A percentile compares a stretch with the other conserved stretches of the same genome.
phyloP scores from a whole-genome alignment of 1,284 basidiomycete species.

The Irpex sp. region DNA sequence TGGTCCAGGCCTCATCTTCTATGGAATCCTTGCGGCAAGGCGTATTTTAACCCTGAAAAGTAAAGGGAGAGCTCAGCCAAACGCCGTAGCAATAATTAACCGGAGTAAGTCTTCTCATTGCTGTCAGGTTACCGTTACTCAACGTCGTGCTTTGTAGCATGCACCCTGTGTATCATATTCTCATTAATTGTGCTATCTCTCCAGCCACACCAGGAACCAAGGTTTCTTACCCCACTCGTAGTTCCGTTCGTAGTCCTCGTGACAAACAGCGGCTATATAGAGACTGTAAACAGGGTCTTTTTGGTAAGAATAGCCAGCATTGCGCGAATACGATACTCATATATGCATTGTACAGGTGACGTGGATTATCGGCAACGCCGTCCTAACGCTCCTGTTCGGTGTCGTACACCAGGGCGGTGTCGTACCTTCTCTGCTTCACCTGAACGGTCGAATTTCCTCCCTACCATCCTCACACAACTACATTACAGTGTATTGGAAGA shows the following conservation, averaged over 20 bases:
- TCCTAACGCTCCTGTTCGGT: constrained; percentile 31
- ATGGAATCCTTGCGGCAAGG: constrained; percentile 18
- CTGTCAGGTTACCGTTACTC: not conserved
- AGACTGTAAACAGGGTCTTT: constrained; percentile 27
- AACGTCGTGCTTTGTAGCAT: constrained; percentile 18
- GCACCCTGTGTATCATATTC: constrained; percentile 26
- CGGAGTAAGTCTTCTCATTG: not conserved
- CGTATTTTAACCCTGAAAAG: not conserved
- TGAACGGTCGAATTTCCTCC: constrained; percentile 24
- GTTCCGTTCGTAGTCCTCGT: constrained; percentile 30
- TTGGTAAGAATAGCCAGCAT: constrained; percentile 24
- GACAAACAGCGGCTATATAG: constrained; percentile 22
- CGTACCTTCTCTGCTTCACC: constrained; percentile 34
- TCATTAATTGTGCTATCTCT: constrained; percentile 30
- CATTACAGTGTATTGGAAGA: constrained; percentile 38
- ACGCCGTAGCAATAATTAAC: not conserved
- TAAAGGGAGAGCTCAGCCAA: not conserved
- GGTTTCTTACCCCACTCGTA: constrained; percentile 37
- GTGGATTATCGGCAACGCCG: constrained; percentile 31
- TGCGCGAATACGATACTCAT: not conserved
- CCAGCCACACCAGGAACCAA: constrained; percentile 39
- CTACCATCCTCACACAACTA: constrained; percentile 2
- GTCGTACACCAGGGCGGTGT: constrained; percentile 39
- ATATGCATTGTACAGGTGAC: constrained; percentile 17
- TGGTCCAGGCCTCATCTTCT: constrained; percentile 28